Base-by-base conservation (phyloP, 805 yeast species). In the Ogataea saltuana region DNA sequence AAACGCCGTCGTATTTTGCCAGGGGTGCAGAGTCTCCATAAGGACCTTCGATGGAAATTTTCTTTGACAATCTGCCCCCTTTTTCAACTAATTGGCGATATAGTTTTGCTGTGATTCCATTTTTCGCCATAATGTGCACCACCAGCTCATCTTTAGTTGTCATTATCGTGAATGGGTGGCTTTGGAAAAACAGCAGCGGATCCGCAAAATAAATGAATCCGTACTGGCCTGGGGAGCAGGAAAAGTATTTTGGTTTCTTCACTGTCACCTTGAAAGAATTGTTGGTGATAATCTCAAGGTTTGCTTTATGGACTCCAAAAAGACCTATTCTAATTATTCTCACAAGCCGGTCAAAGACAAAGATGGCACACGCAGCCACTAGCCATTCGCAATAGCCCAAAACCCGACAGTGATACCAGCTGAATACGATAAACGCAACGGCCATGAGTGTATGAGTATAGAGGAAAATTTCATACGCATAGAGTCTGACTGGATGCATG, bases 151-250 rank as follows among this genome's bases (percentile, higher is more conserved):
- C 63, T 30, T 64, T 69, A 25, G 63, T 58, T 41, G 68, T 66
- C 27, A 76, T 63, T 2, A 76, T 56, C 1, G 88, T 80, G 62
- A 85, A 83, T 1, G 90, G 91, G 59, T 85, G 89, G 4, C 83
- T 76, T 58, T 84, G 88, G 81, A 83, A 82, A 55, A 80, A 78
- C 30, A 71, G 60, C 6, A 67, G 58, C 8, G 74, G 65, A 42
- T 74, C 67, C 41, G 79, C 49, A 56, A 83, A 78, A 62, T 82
- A 78, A 28, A 83, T 58, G 54, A 59, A 85, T 1, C 73, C 79
- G 58, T 66, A 78, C 12, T 74, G 67, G 20, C 86, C 85, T 3
- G 88, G 82, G 44, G 56, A 64, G 15, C 74, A 65, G 30, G 65
- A 67, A 72, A 82, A 76, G 41, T 54, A 57, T 5, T 58, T 56